phyloP scores from a whole-genome alignment of 2,329 filamentous ascomycete genomes.

The Aspergillus novoparasiticus region DNA sequence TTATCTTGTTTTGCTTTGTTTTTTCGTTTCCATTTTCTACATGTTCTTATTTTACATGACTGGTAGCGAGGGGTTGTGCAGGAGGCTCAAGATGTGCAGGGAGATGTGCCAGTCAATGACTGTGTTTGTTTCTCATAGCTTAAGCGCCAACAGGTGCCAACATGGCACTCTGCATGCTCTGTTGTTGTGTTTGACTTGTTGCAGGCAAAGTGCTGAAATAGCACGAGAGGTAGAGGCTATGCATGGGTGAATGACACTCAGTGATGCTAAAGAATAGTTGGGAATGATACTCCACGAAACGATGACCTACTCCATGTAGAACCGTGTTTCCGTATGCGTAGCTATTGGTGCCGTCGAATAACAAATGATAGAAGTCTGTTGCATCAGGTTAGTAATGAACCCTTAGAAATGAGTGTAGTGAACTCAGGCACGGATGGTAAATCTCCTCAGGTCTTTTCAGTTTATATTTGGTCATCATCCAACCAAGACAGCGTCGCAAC shows the following conservation, averaged over 20 bases:
- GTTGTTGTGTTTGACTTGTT: not conserved
- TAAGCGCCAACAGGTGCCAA: not conserved
- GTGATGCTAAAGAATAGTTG: not conserved
- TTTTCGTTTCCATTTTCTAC: not conserved
- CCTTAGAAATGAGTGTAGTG: not conserved
- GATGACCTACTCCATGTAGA: not conserved
- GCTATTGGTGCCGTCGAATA: not conserved
- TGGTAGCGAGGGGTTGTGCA: not conserved
- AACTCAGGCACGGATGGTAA: not conserved
- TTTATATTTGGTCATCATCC: slow-evolving; percentile 45
- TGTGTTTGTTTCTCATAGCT: not conserved
- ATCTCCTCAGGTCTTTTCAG: slow-evolving; percentile 52
- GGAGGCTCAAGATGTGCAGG: not conserved
- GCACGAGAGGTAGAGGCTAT: not conserved
- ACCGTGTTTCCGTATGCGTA: not conserved
- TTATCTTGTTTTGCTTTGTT: not conserved
- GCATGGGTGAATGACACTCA: not conserved
- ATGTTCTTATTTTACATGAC: not conserved
- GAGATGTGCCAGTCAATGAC: not conserved
- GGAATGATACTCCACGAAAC: not conserved
- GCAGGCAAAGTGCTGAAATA: not conserved
- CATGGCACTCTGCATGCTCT: not conserved
- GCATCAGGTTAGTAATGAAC: not conserved
- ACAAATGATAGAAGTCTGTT: not conserved
- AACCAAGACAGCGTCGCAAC: slow-evolving; percentile 28